Base-by-base conservation (phyloP, 768 basidiomycete species). In the Boletus reticulatus region DNA sequence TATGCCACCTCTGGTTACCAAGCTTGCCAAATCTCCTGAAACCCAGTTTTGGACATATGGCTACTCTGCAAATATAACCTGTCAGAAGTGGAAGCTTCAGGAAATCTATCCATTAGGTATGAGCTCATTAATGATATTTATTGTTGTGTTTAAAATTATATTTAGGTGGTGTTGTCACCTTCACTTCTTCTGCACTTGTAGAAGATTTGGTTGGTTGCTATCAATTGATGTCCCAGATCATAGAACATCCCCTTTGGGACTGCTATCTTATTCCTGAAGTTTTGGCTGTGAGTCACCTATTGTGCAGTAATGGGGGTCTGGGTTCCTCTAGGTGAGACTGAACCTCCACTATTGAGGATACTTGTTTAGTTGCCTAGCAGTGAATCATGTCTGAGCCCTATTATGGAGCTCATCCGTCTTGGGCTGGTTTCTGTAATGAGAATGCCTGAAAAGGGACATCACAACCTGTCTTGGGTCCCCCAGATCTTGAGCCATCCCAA, bases 91-190 rank as follows among this genome's bases (percentile, higher is more conserved):
- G 87, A 80, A 80, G n/a, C 61, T 89, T 9, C 76, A 78, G 32
- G 85, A 86, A 58, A 79, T 92, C 12, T 90, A 82, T 63, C 85
- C 86, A 38, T 67, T 81, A 53, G 89, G 89, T 89, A 63, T 48
- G 79, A 68, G 10, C 1, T 32, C 0, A 22, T n/a, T 39, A 4
- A 32, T 10, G 9, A 42, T 48, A 1, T 27, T 29, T 58, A 0
- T 4, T 39, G 1, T 42, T 22, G 14, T 6, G 42, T 27, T 51
- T 59, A 29, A 61, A 31, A 32, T 31, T 56, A 22, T 14, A 11
- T 27, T 17, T 55, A 92, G 90, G 90, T 46, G 90, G 90, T 4
- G 70, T 92, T 57, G 78, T 84, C 3, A 89, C 88, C 2, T 87
- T 92, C 55, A 86, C 84, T 17, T 78, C 89, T 1, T 73, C 73